phyloP scores from a whole-genome alignment of 2,329 filamentous ascomycete genomes.

The Monosporascus sp. region DNA sequence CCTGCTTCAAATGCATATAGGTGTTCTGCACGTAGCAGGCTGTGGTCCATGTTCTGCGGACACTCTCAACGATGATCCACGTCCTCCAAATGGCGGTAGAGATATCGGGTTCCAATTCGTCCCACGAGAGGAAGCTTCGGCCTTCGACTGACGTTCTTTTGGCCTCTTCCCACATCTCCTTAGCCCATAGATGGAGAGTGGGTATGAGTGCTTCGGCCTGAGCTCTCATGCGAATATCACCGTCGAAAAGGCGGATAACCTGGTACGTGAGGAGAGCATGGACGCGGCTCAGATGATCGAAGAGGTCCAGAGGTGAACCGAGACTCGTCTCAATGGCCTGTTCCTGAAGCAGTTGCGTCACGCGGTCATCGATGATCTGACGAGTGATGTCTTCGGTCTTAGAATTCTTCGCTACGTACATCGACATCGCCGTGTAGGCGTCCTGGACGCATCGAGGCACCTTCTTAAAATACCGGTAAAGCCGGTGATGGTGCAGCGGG shows the following conservation, averaged over 20 bases:
- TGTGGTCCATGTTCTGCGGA: constrained; percentile 24
- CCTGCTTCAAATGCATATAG: constrained; percentile 21
- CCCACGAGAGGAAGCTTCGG: too few relatives aligned
- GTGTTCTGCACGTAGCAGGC: constrained; percentile 16
- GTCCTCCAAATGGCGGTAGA: constrained; percentile 14
- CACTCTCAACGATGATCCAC: constrained; percentile 26
- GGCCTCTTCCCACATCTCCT: constrained; percentile 15
- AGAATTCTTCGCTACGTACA: constrained; percentile 14
- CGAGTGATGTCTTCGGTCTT: constrained; percentile 9
- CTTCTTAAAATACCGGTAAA: constrained; percentile 11
- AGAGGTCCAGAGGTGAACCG: constrained; percentile 4
- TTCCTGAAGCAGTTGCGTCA: constrained; percentile 17
- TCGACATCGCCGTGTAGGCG: constrained; percentile 17
- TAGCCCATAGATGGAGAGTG: constrained; percentile 20
- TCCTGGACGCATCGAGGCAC: constrained; percentile 23
- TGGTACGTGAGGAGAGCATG: constrained; percentile 26
- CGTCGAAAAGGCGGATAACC: constrained; percentile 30
- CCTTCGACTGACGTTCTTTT: neutral
- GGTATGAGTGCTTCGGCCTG: constrained; percentile 26
- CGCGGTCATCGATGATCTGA: constrained; percentile 20
- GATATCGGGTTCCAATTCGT: too few relatives aligned
- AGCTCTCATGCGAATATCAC: constrained; percentile 27
- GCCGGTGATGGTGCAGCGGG: constrained; percentile 17
- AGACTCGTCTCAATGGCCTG: constrained; percentile 12
- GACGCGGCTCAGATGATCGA: constrained; percentile 18